Evolutionary conservation across 2,329 filamentous ascomycete species (phyloP), one percentile per base, ranked within the genome.

Genomic region (Penicillium sp.): DNA sequence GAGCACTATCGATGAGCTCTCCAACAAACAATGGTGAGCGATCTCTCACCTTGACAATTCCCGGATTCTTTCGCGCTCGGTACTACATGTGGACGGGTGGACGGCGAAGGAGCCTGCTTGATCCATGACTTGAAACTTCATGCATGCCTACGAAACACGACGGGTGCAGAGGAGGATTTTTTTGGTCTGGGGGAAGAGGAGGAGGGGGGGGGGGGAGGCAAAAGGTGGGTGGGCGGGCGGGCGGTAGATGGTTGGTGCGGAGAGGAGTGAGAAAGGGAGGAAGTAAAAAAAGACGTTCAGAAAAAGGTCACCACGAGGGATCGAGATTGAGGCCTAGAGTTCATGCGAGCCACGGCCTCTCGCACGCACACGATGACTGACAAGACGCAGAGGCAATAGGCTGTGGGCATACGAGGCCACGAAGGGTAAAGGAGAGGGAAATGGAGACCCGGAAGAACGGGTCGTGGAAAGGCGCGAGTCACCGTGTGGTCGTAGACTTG

Each of bases 41-140:
- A 1, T 18, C 4, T 12, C 46, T 12, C 24, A 58, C 55, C 53
- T 55, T 2, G 55, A 58, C 8, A 58, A 33, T 37, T 58, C 55
- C 5, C 49, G 52, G 39, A 58, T 51, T 46, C 55, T 47, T 29
- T 57, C 50, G 13, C 48, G 44, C 41, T 58, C 55, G 4, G 45
- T 34, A 42, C 55, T 45, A 49, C 45, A 50, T 13, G 43, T 40
- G 9, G 45, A 45, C 11, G 44, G 39, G 35, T 49, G 46, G 26
- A 28, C 42, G 45, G 42, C 48, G 11, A 42, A 34, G 27, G 48
- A 53, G 43, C 46, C 48, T 43, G 46, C 26, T 36, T 32, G 46
- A 47, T 48, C 49, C 51, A 53, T 53, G 33, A 24, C 40, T 48
- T 18, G 48, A 24, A 48, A 8, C 26, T 13, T 13, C 44, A 18